Percentiles rank a stretch among this genome's conserved stretches.
Evolutionary conservation across 768 basidiomycete species (phyloP).

Genomic region (Agaricus bisporus): DNA sequence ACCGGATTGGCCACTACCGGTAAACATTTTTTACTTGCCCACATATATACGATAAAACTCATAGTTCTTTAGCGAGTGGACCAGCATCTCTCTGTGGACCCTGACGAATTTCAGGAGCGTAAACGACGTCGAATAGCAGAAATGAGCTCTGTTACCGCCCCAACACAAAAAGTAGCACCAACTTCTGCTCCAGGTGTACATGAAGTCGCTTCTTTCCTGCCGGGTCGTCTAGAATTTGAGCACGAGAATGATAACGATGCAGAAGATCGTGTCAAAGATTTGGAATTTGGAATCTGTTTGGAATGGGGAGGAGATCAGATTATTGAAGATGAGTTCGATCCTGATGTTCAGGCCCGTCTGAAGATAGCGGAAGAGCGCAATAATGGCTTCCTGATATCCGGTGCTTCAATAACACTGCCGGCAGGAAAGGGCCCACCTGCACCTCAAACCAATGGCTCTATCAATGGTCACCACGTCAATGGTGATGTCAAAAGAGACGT

Average conservation of each 20-base stretch:
- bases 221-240: conserved; percentile 97
- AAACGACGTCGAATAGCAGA: conserved; percentile 86
- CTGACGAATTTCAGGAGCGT: conserved; percentile 78
- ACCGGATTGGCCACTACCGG: conserved; percentile 74
- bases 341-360: conserved; percentile 55
- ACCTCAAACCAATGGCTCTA: conserved; percentile 28
- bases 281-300: conserved; percentile 89
- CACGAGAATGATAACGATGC: conserved; percentile 97
- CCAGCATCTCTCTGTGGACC: conserved; percentile 61
- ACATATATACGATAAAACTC: conserved; percentile 5
- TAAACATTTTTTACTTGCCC: conserved; percentile 29
- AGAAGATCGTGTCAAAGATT: conserved; percentile 89
- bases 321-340: conserved; percentile 71
- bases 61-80: conserved; percentile 41
- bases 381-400: conserved; percentile 19
- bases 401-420: conserved; percentile 22
- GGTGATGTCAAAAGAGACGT: conserved; percentile 31
- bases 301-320: conserved; percentile 82
- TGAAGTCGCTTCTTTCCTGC: conserved; percentile 89
- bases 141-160: conserved; percentile 54
- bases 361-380: conserved; percentile 46
- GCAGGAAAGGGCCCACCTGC: conserved; percentile 31
- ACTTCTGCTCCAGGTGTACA: conserved; percentile 89
- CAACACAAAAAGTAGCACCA: conserved; percentile 67
- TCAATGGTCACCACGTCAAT: conserved; percentile 39